A percentile compares a stretch with the other conserved stretches of the same genome.
Conservation (phyloP, 768 basidiomycete genomes). For the Mycena belliarum region DNA sequence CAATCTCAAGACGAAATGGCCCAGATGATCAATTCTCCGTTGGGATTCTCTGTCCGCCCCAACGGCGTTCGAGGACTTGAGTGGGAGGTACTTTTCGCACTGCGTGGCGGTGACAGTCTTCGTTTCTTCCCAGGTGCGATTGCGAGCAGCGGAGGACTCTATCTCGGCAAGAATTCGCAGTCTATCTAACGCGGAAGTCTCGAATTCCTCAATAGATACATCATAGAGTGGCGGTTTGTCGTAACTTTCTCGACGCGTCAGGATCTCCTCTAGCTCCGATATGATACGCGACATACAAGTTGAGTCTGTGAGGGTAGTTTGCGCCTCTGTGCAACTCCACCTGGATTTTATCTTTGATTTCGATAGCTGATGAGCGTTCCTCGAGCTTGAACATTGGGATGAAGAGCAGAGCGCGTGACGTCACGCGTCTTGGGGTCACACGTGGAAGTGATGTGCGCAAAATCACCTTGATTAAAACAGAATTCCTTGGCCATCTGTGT, state of each 20-base stretch:
- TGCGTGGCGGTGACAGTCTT: conserved; percentile 61
- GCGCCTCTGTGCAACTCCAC: conserved; percentile 10
- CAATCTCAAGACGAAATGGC: conserved; percentile 91
- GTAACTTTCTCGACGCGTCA: conserved; percentile 56
- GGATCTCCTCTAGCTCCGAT: conserved; percentile 1
- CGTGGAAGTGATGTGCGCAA: too few relatives aligned
- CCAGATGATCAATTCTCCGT: conserved; percentile 80
- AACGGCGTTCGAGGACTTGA: conserved; percentile 59
- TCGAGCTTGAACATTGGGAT: conserved; percentile 36
- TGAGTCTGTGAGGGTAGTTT: conserved; percentile 69
- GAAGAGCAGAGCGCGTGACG: conserved; percentile 21
- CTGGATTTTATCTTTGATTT: conserved; percentile 26
- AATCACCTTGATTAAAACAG: too few relatives aligned
- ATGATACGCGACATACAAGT: conserved; percentile 59
- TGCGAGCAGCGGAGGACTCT: conserved; percentile 84
- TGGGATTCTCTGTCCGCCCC: conserved; percentile 55
- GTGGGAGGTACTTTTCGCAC: conserved; percentile 74
- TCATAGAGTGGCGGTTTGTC: conserved; percentile 83
- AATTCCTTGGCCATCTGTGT: too few relatives aligned
- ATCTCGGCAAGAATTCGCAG: conserved; percentile 89
- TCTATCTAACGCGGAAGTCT: conserved; percentile 84
- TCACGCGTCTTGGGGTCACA: not conserved
- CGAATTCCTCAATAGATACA: conserved; percentile 94
- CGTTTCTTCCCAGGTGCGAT: conserved; percentile 79
- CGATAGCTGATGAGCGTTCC: conserved; percentile 25